Conservation (phyloP, 257 asterid species). For the Datura wrightii region DNA sequence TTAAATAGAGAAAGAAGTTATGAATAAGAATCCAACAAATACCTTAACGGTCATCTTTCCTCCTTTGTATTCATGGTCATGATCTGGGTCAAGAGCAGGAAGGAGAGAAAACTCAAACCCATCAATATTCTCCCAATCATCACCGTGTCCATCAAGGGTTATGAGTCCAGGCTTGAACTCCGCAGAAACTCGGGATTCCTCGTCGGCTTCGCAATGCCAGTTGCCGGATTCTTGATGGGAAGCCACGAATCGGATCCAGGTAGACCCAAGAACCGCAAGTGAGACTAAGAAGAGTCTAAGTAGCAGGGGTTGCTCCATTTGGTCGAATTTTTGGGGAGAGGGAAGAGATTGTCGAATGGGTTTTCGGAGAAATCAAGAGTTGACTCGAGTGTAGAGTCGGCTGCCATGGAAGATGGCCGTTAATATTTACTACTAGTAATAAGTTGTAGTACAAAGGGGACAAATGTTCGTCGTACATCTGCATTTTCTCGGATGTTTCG, state of each 20-base stretch:
- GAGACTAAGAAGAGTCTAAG: conserved; percentile 35
- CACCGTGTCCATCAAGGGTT: conserved; percentile 74
- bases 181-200: conserved; percentile 63
- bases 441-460: background rate
- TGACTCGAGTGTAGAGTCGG: background rate
- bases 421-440: background rate
- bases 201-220: conserved; percentile 73
- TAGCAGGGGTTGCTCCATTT: background rate
- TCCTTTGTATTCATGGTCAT: conserved; percentile 66
- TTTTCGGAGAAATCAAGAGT: background rate
- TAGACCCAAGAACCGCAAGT: conserved; percentile 38
- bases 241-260: conserved; percentile 41
- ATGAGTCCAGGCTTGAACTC: conserved; percentile 68
- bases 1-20: background rate
- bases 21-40: background rate
- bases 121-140: conserved; percentile 68
- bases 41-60: conserved; percentile 88
- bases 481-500: conserved; percentile 31
- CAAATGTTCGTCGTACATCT: conserved; percentile 29
- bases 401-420: conserved; percentile 22
- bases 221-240: conserved; percentile 76
- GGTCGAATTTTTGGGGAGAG: background rate
- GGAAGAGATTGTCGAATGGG: background rate
- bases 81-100: conserved; percentile 89
- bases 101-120: conserved; percentile 82